Percentiles rank a stretch among this genome's conserved stretches.
These are phyloP conservation scores for Suaeda aralocaspica DNA, from an alignment of 148 eudicot species.

Conservation along the genomic window DNA sequence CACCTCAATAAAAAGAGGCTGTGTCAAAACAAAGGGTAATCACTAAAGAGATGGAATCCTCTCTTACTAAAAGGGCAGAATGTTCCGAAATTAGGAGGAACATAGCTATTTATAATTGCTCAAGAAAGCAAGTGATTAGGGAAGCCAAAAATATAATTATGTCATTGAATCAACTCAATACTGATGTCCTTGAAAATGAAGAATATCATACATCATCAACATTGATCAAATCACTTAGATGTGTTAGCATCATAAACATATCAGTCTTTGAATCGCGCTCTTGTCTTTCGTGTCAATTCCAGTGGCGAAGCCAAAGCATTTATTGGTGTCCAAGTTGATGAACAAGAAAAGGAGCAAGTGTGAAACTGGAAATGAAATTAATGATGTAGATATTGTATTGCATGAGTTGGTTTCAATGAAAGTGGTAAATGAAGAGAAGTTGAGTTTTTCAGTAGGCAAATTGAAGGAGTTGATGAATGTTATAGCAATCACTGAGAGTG, in stretches of 20 bases:
- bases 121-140: slow-evolving; percentile 38
- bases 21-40: neutral
- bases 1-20: no score
- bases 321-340: slow-evolving; percentile 31
- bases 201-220: slow-evolving; percentile 16
- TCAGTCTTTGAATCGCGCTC: slow-evolving; percentile 30
- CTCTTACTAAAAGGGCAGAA: neutral
- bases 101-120: slow-evolving; percentile 16
- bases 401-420: slow-evolving; percentile 7
- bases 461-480: slow-evolving; percentile 22
- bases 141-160: slow-evolving; percentile 18
- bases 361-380: slow-evolving; percentile 23
- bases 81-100: slow-evolving; percentile 8
- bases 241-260: slow-evolving; percentile 31
- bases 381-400: slow-evolving; percentile 25
- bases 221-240: slow-evolving; percentile 35
- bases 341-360: slow-evolving; percentile 8
- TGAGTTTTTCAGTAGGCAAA: slow-evolving; percentile 16
- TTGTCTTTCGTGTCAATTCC: slow-evolving; percentile 31
- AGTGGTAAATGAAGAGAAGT: slow-evolving; percentile 3
- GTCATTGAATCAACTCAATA: slow-evolving; percentile 19
- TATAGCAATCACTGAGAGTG: slow-evolving; percentile 28
- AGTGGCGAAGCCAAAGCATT: slow-evolving; percentile 30
- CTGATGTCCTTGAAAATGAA: slow-evolving; percentile 19
- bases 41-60: neutral